Percentiles rank a stretch among this genome's conserved stretches.
phyloP scores from a whole-genome alignment of 805 yeast species.

The Candida chauliodis region DNA sequence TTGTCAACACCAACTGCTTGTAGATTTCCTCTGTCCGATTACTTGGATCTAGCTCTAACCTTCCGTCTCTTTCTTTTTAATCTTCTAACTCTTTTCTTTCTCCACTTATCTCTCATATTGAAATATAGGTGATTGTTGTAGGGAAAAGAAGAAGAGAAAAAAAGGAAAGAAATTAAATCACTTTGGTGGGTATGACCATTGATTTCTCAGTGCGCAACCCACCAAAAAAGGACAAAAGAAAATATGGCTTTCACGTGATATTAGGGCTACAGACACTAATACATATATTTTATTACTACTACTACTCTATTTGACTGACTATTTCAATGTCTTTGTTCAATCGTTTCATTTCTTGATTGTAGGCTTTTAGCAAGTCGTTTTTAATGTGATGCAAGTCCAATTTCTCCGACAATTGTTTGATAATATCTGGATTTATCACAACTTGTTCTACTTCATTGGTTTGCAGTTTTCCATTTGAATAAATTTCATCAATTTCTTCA shows the following conservation, averaged over 20 bases:
- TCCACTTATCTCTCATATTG: slow-evolving; percentile 95
- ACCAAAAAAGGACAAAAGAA: no score
- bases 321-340: slow-evolving; percentile 16
- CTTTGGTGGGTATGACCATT: no score
- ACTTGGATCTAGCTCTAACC: slow-evolving; percentile 99
- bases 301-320: slow-evolving; percentile 16
- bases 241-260: no score
- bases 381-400: slow-evolving; percentile 45
- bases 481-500: slow-evolving; percentile 16
- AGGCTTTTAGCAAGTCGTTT: slow-evolving; percentile 47
- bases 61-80: slow-evolving; percentile 99
- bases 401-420: slow-evolving; percentile 41
- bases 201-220: no score
- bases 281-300: background rate
- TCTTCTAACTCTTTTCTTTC: slow-evolving; percentile 99
- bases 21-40: slow-evolving; percentile 55
- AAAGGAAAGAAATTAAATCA: slow-evolving; percentile 8
- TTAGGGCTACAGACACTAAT: background rate
- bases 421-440: slow-evolving; percentile 43
- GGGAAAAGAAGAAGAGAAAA: slow-evolving; percentile 15
- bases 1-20: slow-evolving; percentile 1
- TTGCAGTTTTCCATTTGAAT: slow-evolving; percentile 2
- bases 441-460: slow-evolving; percentile 25
- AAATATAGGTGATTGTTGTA: slow-evolving; percentile 29
- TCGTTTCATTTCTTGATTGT: slow-evolving; percentile 48